Base-by-base conservation (phyloP, 139 green algal species). In the Zygnema cylindricum region DNA sequence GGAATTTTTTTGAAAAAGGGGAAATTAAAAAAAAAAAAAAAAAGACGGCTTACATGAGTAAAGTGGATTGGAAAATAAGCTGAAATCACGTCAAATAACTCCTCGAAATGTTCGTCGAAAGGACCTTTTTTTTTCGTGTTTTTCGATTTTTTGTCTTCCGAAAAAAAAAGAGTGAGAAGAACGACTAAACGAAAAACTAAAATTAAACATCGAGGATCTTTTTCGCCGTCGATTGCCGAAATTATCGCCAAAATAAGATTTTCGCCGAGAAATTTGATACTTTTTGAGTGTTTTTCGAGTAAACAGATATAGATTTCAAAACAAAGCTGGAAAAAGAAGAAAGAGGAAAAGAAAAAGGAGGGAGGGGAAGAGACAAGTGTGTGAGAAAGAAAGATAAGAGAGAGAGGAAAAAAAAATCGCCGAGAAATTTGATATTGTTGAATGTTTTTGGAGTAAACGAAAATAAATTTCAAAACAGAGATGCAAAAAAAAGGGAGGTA, bases 31-130 rank as follows among this genome's bases (percentile, higher is more conserved):
- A 71, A 11, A 22, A 43, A 38, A 81, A 81, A 22, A 76, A 16
- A 11, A 82, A 22, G 41, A 32, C 0, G 38, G 25, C 85, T 87
- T n/a, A 91, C 87, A 22, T 96, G 96, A 3, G 92, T 97, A 93
- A 98, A 98, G 40, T 91, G 91, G 85, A 98, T 69, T 0, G 96
- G 96, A 91, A 98, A 98, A 95, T 98, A 98, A 82, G 93, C 94
- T n/a, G 93, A 78, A 3, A 97, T 35, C 25, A 96, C 91, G 42
- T 98, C 96, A 75, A 96, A 96, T 2, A 98, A 55, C 82, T 98
- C 96, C 49, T 95, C 95, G 1, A 42, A 81, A 23, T 36, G 69
- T 0, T 57, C 69, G 33, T 25, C 30, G 25, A 87, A 36, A 42
- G 1, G 55, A 38, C 86, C 2, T 38, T 91, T 38, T n/a, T n/a